These are phyloP conservation scores for Emericellopsis atlantica DNA, from an alignment of 2,329 filamentous ascomycete genomes.

Conservation along the genomic window DNA sequence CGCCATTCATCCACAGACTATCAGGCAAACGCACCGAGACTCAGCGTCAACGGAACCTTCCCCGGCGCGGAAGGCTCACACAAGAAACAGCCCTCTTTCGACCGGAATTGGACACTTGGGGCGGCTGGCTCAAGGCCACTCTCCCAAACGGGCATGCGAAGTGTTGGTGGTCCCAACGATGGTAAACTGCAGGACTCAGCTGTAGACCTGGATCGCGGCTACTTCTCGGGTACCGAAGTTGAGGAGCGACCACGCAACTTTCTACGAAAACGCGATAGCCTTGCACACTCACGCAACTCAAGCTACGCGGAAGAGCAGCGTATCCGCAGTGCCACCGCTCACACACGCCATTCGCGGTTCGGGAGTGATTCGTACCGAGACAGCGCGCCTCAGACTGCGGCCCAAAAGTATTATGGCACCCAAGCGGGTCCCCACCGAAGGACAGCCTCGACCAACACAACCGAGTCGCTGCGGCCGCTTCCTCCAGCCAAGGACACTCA, in stretches of 20 bases:
- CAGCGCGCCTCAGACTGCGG: constrained; percentile 43
- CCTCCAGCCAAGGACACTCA: constrained; percentile 40
- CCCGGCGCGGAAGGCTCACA: constrained; percentile 29
- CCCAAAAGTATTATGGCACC: constrained; percentile 58
- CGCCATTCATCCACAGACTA: constrained; percentile 82
- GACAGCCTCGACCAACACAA: constrained; percentile 47
- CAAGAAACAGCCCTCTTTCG: constrained; percentile 57
- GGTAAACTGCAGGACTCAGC: constrained; percentile 31
- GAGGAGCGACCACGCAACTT: constrained; percentile 67
- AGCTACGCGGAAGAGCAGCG: constrained; percentile 69
- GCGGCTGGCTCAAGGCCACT: constrained; percentile 33
- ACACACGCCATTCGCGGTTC: constrained; percentile 64
- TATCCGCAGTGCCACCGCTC: constrained; percentile 49
- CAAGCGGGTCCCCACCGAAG: constrained; percentile 37
- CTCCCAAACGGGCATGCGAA: constrained; percentile 38
- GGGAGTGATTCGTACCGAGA: constrained; percentile 68
- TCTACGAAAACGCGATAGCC: constrained; percentile 64
- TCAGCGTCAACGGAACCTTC: constrained; percentile 29
- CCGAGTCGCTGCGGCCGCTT: constrained; percentile 37
- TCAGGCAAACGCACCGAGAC: constrained; percentile 27
- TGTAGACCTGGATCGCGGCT: constrained; percentile 69
- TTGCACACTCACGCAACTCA: constrained; percentile 52
- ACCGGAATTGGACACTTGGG: constrained; percentile 57
- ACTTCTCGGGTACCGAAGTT: constrained; percentile 82
- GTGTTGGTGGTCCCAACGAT: constrained; percentile 24